phyloP scores from a whole-genome alignment of 805 yeast species.

The Cyberlindnera bimundalis region DNA sequence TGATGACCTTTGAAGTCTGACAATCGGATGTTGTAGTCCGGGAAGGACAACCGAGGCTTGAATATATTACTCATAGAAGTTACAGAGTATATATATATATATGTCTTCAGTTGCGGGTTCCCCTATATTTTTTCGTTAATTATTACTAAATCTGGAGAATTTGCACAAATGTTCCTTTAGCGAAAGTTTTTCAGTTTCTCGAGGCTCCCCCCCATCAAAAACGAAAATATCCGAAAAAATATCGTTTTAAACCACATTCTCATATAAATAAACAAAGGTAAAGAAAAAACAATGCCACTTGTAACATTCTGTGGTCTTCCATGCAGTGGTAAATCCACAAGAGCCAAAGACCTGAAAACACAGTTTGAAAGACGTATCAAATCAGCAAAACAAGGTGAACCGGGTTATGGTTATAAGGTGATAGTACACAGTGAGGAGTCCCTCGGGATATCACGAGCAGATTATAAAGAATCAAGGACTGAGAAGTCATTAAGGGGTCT shows the following conservation, averaged over 20 bases:
- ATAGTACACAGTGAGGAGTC: conserved; percentile 74
- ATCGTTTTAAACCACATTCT: too few species aligned
- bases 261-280: not conserved
- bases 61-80: conserved; percentile 34
- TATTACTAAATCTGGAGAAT: not conserved
- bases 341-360: conserved; percentile 55
- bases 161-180: not conserved
- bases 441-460: conserved; percentile 64
- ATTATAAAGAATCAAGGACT: conserved; percentile 65
- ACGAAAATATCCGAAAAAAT: too few species aligned
- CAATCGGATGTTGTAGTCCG: conserved; percentile 62
- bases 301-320: conserved; percentile 84
- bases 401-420: conserved; percentile 56
- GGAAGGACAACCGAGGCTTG: conserved; percentile 69
- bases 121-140: too few species aligned
- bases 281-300: conserved; percentile 62
- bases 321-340: conserved; percentile 74
- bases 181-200: conserved; percentile 12
- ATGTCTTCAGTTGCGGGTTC: too few species aligned
- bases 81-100: too few species aligned
- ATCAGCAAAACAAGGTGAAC: conserved; percentile 37
- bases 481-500: conserved; percentile 83
- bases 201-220: too few species aligned
- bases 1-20: conserved; percentile 93
- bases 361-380: conserved; percentile 46